These are phyloP conservation scores for Dendrobium catenatum DNA, from an alignment of 106 monocot genomes.

Conservation along the genomic window DNA sequence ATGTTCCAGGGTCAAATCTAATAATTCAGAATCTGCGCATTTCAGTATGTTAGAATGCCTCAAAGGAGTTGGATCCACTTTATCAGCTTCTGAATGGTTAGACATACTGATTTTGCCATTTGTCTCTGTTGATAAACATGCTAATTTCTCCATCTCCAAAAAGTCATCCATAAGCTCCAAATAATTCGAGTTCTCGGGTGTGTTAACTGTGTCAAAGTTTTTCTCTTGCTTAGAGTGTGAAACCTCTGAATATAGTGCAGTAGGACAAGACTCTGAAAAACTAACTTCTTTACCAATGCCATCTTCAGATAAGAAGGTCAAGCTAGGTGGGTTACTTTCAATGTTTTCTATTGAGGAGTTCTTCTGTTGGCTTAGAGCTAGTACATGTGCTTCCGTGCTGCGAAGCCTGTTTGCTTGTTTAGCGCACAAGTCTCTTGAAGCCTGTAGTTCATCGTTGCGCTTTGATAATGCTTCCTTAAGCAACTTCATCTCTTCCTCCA, in stretches of 20 bases:
- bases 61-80: not conserved
- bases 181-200: not conserved
- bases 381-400: conserved; percentile 42
- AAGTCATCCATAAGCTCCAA: conserved; percentile 57
- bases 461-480: conserved; percentile 81
- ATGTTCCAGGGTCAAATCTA: not conserved
- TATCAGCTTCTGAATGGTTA: conserved; percentile 6
- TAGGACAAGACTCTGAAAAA: conserved; percentile 56
- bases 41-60: conserved; percentile 14
- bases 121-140: conserved; percentile 34
- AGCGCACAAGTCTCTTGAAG: conserved; percentile 67
- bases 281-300: conserved; percentile 67
- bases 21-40: conserved; percentile 10
- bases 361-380: conserved; percentile 34
- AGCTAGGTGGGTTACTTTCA: conserved; percentile 61
- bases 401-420: conserved; percentile 59
- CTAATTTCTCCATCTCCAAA: conserved; percentile 52
- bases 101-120: conserved; percentile 9
- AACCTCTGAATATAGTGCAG: conserved; percentile 44
- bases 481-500: conserved; percentile 90
- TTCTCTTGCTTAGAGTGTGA: conserved; percentile 39
- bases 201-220: not conserved
- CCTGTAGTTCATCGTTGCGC: conserved; percentile 69
- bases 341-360: conserved; percentile 24
- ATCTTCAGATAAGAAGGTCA: conserved; percentile 82